Conservation (phyloP, 2,329 filamentous ascomycete genomes). For the Fusarium musae region DNA sequence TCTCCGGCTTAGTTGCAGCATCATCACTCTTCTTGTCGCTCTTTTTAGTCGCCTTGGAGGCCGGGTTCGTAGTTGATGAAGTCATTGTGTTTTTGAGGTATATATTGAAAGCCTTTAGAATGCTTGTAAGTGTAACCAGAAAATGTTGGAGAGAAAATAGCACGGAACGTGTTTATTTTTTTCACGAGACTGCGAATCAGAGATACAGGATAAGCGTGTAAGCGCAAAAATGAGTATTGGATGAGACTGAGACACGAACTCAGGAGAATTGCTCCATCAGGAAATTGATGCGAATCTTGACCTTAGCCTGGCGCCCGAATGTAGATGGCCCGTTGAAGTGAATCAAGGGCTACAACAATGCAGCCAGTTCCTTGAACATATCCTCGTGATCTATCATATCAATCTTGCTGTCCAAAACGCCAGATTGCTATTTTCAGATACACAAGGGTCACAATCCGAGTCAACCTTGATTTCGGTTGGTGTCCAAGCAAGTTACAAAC, state of each 20-base stretch:
- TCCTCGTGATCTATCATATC: not conserved
- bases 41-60: not conserved
- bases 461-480: accelerated
- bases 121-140: accelerated
- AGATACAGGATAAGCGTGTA: no score
- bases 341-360: no score
- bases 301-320: conserved; percentile 4
- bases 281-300: conserved; percentile 4
- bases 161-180: not conserved
- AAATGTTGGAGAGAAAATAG: accelerated
- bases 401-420: accelerated
- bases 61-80: no score
- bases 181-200: no score
- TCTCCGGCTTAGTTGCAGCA: not conserved
- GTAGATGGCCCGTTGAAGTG: not conserved
- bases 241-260: not conserved
- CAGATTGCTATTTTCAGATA: not conserved
- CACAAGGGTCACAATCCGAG: not conserved
- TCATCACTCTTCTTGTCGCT: no score
- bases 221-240: not conserved
- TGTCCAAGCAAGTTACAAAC: not conserved
- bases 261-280: conserved; percentile 5
- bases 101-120: accelerated
- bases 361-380: accelerated
- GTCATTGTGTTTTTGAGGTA: no score